Conservation (phyloP, 371 early-diverging fungal genomes). For the Phascolomyces articulosus region DNA sequence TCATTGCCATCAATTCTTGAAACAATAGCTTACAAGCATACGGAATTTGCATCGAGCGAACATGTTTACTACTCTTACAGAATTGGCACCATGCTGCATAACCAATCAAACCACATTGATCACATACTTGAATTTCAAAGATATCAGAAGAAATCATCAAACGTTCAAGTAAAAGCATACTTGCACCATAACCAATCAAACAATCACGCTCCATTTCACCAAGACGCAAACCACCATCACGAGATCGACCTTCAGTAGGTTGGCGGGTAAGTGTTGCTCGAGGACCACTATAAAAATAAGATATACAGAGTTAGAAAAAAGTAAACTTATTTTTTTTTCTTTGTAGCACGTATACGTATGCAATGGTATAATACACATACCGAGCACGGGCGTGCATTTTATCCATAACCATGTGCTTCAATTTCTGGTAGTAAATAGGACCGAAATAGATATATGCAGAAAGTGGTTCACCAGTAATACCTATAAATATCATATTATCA, state of each 20-base stretch:
- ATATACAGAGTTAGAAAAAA: no score
- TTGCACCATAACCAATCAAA: slow-evolving; percentile 98
- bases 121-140: slow-evolving; percentile 93
- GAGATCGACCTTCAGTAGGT: slow-evolving; percentile 98
- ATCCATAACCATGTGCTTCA: slow-evolving; percentile 99
- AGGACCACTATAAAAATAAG: slow-evolving; percentile 76
- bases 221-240: slow-evolving; percentile 97
- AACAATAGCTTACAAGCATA: slow-evolving; percentile 97
- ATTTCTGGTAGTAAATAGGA: slow-evolving; percentile 98
- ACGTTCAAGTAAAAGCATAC: slow-evolving; percentile 92
- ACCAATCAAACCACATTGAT: slow-evolving; percentile 93
- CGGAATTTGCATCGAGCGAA: slow-evolving; percentile 94
- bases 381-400: slow-evolving; percentile 99
- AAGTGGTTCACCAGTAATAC: slow-evolving; percentile 92
- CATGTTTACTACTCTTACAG: slow-evolving; percentile 87
- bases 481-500: slow-evolving; percentile 28
- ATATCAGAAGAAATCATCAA: slow-evolving; percentile 95
- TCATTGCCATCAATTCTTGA: slow-evolving; percentile 98
- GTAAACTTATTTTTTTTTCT: no score
- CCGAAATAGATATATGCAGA: slow-evolving; percentile 98
- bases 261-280: slow-evolving; percentile 95
- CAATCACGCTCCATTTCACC: slow-evolving; percentile 99
- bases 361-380: slow-evolving; percentile 30
- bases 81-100: slow-evolving; percentile 95
- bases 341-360: no score